Evolutionary conservation across 2,329 filamentous ascomycete species (phyloP).

Genomic region (Neonectria coccinea): DNA sequence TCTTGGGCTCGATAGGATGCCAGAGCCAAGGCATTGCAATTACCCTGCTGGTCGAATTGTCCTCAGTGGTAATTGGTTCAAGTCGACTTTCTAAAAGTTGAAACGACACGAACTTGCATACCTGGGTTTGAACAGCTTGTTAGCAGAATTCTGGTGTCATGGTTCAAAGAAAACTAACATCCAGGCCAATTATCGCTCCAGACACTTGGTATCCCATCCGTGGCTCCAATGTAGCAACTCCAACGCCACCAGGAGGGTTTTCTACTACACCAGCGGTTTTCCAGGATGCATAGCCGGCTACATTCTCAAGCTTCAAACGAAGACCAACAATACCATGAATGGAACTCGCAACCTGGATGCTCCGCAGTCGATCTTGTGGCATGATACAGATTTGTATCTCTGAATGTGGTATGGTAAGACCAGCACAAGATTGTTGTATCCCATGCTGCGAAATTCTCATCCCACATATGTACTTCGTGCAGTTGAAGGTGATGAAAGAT

Average conservation of each 20-base stretch:
- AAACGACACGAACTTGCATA: slow-evolving; percentile 13
- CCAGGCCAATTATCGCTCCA: slow-evolving; percentile 16
- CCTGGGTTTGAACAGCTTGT: neutral
- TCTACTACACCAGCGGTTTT: neutral
- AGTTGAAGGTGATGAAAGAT: neutral
- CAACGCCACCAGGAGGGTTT: neutral
- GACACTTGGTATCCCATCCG: neutral
- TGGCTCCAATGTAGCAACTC: neutral
- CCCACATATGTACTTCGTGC: slow-evolving; percentile 8
- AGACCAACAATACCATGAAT: slow-evolving; percentile 16
- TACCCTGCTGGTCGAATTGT: neutral
- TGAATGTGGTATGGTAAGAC: neutral
- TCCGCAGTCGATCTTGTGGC: neutral
- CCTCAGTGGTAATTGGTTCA: neutral
- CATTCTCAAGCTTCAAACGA: neutral
- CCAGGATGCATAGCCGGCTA: accelerated
- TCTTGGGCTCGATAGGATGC: neutral
- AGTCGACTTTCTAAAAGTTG: slow-evolving; percentile 5
- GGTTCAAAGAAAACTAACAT: slow-evolving; percentile 3
- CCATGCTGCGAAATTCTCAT: neutral
- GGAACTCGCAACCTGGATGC: slow-evolving; percentile 1
- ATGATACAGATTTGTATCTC: neutral
- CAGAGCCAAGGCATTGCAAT: neutral
- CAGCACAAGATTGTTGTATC: neutral
- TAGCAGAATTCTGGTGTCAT: accelerated